These are phyloP conservation scores for Aspergillus sp. DNA, from an alignment of 2,329 filamentous ascomycete genomes.

Conservation along the genomic window DNA sequence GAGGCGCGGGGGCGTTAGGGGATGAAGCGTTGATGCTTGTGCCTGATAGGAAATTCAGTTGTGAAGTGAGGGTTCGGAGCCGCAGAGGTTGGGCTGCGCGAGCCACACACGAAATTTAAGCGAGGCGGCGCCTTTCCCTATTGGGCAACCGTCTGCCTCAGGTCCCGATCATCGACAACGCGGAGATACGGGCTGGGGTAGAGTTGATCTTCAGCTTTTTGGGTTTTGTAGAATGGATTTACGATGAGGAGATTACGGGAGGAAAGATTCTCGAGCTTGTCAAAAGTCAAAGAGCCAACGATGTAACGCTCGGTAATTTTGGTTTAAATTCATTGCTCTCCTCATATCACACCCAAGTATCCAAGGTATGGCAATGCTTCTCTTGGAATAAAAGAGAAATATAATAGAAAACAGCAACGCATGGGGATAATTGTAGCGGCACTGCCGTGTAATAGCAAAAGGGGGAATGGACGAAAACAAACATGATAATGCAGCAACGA, in stretches of 20 bases:
- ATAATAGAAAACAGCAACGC: conserved; percentile 2
- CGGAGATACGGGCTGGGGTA: too few species aligned
- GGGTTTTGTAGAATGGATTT: too few species aligned
- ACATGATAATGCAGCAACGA: conserved; percentile 9
- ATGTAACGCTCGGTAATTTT: background rate
- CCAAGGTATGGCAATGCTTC: conserved; percentile 17
- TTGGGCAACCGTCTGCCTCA: conserved; percentile 18
- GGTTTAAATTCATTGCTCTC: background rate
- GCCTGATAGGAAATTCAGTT: conserved; percentile 20
- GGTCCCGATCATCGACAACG: background rate
- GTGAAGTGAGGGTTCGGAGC: conserved; percentile 19
- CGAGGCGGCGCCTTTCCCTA: conserved; percentile 35
- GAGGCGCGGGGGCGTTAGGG: too few species aligned
- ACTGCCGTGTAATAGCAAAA: conserved; percentile 10
- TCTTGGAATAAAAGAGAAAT: conserved; percentile 1
- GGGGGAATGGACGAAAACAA: conserved; percentile 7
- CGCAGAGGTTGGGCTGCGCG: conserved; percentile 22
- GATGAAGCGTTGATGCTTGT: conserved; percentile 3
- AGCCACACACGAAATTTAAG: conserved; percentile 44
- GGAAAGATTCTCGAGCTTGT: background rate
- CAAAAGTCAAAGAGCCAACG: background rate
- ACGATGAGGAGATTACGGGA: too few species aligned
- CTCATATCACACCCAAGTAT: conserved; percentile 7
- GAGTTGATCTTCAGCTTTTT: too few species aligned
- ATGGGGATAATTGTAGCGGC: conserved; percentile 7